Base-by-base conservation (phyloP, 306 rosid species). In the Quercus variabilis region DNA sequence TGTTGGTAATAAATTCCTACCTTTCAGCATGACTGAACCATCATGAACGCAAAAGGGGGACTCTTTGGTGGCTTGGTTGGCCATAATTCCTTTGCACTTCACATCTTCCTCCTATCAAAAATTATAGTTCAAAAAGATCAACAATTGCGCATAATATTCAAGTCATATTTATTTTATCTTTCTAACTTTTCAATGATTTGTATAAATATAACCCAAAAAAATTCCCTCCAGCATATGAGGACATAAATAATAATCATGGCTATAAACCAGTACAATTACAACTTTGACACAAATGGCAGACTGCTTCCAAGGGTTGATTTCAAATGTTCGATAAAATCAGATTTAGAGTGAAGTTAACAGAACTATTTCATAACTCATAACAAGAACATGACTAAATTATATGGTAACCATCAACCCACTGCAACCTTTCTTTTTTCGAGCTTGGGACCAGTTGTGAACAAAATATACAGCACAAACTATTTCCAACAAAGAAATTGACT, bases 61-160 rank as follows among this genome's bases (percentile, higher is more conserved):
- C 75, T 85, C 90, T 31, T 80, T 76, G 18, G 52, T 67, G 52
- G 62, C 83, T 80, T 79, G 77, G 79, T 76, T 81, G 49, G 78
- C 71, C 18, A 71, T 26, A 35, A 78, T 81, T 78, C 74, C 82
- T 67, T 79, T 85, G 51, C 68, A 67, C 63, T n/a, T 7, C 57
- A 79, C 74, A 69, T 74, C 87, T 78, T 82, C 90, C 86, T 77
- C 92, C 99, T 95, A 80, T 56, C 68, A 69, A 77, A 67, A 77
- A 31, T 35, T n/a, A 51, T 17, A 82, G 67, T 20, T 69, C 59
- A 57, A 82, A 55, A 63, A 72, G 52, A 67, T 51, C n/a, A 86
- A 35, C 2, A 33, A 35, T 9, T 9, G 52, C 8, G 6, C 51
- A 9, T 64, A 31, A 31, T 31, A 65, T 30, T 35, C 52, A 68